These are phyloP conservation scores for Saccharomycopsis synnaedendra DNA, from an alignment of 805 yeast genomes.

Conservation along the genomic window DNA sequence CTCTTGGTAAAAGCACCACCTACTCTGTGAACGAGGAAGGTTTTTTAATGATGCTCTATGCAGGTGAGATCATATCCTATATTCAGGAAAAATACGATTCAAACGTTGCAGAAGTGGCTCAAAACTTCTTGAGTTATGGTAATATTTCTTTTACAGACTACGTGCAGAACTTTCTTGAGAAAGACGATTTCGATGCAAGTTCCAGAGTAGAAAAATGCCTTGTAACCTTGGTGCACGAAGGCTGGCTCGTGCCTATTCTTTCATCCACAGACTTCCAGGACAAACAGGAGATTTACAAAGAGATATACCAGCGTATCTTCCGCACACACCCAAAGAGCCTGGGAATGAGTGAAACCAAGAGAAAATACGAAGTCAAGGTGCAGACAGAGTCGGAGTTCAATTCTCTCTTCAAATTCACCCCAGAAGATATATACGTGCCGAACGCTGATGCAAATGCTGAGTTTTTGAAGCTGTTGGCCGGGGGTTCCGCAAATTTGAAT, in stretches of 20 bases:
- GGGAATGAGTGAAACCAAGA: slow-evolving; percentile 42
- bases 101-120: slow-evolving; percentile 46
- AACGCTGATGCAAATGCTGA: slow-evolving; percentile 23
- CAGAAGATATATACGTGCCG: slow-evolving; percentile 21
- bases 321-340: slow-evolving; percentile 26
- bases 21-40: slow-evolving; percentile 61
- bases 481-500: not conserved
- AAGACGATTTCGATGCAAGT: slow-evolving; percentile 18
- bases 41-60: slow-evolving; percentile 48
- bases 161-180: slow-evolving; percentile 19
- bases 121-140: slow-evolving; percentile 61
- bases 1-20: slow-evolving; percentile 23
- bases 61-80: slow-evolving; percentile 61
- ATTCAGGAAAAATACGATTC: slow-evolving; percentile 35
- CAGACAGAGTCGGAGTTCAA: slow-evolving; percentile 28
- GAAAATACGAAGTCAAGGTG: slow-evolving; percentile 49
- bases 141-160: slow-evolving; percentile 49
- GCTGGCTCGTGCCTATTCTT: slow-evolving; percentile 39
- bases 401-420: slow-evolving; percentile 25
- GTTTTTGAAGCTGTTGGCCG: not conserved
- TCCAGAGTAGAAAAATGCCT: slow-evolving; percentile 28
- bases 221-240: slow-evolving; percentile 34
- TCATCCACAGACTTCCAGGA: slow-evolving; percentile 21
- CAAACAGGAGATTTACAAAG: slow-evolving; percentile 22
- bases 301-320: slow-evolving; percentile 30